Conservation (phyloP, 1,139 yeast genomes). For the Suhomyces panamericanus region DNA sequence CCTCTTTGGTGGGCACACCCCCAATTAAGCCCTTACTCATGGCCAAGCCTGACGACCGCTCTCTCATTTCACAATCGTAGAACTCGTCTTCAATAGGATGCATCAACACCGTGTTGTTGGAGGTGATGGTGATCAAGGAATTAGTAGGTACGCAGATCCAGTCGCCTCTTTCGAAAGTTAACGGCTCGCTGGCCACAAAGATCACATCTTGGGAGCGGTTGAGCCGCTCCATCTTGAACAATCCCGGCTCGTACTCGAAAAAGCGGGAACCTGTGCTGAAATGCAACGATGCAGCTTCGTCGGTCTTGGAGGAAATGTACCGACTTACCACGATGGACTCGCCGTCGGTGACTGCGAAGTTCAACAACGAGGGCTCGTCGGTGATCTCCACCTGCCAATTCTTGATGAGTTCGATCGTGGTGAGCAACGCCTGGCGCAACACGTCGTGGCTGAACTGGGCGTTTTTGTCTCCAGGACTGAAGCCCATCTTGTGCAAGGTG, state of each 20-base stretch:
- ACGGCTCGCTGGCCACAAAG: slow-evolving; percentile 95
- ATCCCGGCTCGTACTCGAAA: slow-evolving; percentile 85
- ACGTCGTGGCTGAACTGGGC: slow-evolving; percentile 50
- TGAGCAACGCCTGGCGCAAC: slow-evolving; percentile 66
- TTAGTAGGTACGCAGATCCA: slow-evolving; percentile 98
- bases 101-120: slow-evolving; percentile 75
- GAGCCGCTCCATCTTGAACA: slow-evolving; percentile 89
- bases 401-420: slow-evolving; percentile 72
- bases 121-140: slow-evolving; percentile 77
- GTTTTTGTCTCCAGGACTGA: slow-evolving; percentile 53
- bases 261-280: slow-evolving; percentile 92
- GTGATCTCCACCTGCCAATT: slow-evolving; percentile 55
- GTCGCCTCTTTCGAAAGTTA: slow-evolving; percentile 94
- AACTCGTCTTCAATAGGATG: slow-evolving; percentile 92
- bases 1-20: slow-evolving; percentile 39
- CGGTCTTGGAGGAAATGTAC: slow-evolving; percentile 83
- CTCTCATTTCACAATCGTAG: slow-evolving; percentile 64
- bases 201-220: slow-evolving; percentile 92
- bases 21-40: slow-evolving; percentile 92
- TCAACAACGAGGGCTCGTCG: slow-evolving; percentile 79
- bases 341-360: slow-evolving; percentile 96
- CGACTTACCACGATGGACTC: slow-evolving; percentile 83
- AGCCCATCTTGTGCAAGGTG: slow-evolving; percentile 71
- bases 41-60: slow-evolving; percentile 79
- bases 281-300: slow-evolving; percentile 95